Base-by-base conservation (phyloP, 805 yeast species). In the Scheffersomyces lignosus region DNA sequence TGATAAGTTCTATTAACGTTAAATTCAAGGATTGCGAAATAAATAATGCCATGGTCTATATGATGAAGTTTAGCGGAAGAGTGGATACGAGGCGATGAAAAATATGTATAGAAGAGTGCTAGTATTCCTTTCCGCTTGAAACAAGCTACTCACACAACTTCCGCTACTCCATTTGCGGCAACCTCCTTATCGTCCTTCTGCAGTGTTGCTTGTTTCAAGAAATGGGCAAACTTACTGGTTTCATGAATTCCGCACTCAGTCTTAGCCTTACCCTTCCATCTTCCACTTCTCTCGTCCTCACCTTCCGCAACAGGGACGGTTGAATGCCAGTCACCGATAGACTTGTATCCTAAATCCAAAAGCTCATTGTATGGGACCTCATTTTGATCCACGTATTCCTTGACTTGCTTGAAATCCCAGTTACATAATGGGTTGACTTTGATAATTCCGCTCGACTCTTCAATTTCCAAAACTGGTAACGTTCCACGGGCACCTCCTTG, bases 211-310 rank as follows among this genome's bases (percentile, higher is more conserved):
- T 34, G 4, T 34, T 62, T 55, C 40, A 82, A 56, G 49, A 64
- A 84, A 52, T 85, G 72, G 0, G 85, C 79, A 56, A 85, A 91
- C 44, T 85, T 77, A 17, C 82, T 75, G 1, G 90, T 78, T 50
- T 83, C 85, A 55, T 91, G 98, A 36, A 91, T 89, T 3, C 98
- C 98, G 64, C 98, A 91, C 59, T 91, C 98, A 0, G 96, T 88
- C 68, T 91, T 91, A 8, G 80, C 74, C 57, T 83, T 77, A 2
- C 96, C 97, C 69, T 85, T 83, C 98, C 98, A 91, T 54, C 98
- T 77, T 1, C 98, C 98, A n/a, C 93, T 80, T 47, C 98, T 77
- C 60, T 91, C 98, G 55, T 91, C 97, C 56, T 88, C 97, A 7
- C 95, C 96, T 30, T 85, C 96, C 5, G 67, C 74, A 8, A 87